Conservation (phyloP, 768 basidiomycete species). For the Sarcodon sp. region DNA sequence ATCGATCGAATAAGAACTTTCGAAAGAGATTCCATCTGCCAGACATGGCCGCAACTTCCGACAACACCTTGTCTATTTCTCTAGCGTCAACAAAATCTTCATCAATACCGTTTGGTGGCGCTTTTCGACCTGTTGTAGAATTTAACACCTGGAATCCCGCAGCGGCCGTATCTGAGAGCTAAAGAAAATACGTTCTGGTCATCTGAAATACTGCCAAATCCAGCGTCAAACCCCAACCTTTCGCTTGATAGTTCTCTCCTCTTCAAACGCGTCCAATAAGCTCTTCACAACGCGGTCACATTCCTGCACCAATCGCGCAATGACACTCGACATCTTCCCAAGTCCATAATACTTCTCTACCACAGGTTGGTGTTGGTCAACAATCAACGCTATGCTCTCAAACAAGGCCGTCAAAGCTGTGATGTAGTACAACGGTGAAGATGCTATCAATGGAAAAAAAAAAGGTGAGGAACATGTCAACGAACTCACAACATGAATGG, state of each 20-base stretch:
- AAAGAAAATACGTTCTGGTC: constrained; percentile 3
- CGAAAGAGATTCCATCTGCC: constrained; percentile 87
- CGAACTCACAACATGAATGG: background rate
- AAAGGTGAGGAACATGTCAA: constrained; percentile 4
- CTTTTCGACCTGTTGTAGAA: constrained; percentile 5
- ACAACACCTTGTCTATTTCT: constrained; percentile 84
- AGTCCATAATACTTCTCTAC: constrained; percentile 96
- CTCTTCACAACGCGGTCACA: constrained; percentile 74
- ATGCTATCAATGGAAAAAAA: constrained; percentile 36
- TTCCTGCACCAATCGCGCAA: constrained; percentile 66
- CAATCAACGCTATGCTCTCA: constrained; percentile 89
- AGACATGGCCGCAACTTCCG: constrained; percentile 82
- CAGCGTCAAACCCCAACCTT: constrained; percentile 38
- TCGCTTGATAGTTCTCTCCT: constrained; percentile 73
- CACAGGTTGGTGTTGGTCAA: constrained; percentile 94
- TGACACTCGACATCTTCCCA: constrained; percentile 77
- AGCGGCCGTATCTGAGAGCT: constrained; percentile 22
- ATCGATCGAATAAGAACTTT: constrained; percentile 68
- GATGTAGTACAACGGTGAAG: constrained; percentile 87
- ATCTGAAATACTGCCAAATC: constrained; percentile 4
- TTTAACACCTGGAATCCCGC: constrained; percentile 11
- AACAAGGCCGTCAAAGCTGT: constrained; percentile 84
- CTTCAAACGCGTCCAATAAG: constrained; percentile 79
- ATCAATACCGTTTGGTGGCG: constrained; percentile 15
- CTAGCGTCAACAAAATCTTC: constrained; percentile 66